Base-by-base conservation (phyloP, 352 stramenopile species). In the Phytophthora palmivora region DNA sequence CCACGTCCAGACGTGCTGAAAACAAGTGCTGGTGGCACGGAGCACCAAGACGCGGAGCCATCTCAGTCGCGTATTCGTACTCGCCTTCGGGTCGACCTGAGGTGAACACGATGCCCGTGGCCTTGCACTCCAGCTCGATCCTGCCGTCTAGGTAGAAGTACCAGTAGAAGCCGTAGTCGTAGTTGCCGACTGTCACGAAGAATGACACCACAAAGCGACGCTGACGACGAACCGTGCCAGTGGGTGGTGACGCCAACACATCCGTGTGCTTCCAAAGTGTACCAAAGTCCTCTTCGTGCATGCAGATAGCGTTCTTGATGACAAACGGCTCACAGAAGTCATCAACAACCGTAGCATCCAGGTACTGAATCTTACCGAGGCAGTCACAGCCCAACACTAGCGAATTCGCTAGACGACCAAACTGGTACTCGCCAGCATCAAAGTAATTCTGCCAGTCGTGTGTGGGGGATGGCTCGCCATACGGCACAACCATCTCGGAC, bases 401-500 rank as follows among this genome's bases (percentile, higher is more conserved):
- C 38, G 79, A 91, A 58, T 92, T 94, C 15, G 85, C 75, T 39
- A 89, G 89, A 28, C 78, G 87, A 3, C 85, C 85, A 30, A 91
- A 81, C 48, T 88, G 81, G 56, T 91, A 94, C 57, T 95, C 85
- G 33, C 84, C 82, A 1, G 91, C 88, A 56, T 96, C 88, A 49
- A 96, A 95, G 56, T 89, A 91, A 69, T 91, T 94, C 49, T 95
- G 91, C 55, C 86, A 83, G 42, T 82, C 72, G 59, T 85, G 87
- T 2, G 87, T 91, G 6, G 82, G 70, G 21, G 73, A 68, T 0
- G 85, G 85, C 62, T 95, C 85, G 1, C 74, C 87, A 51, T 96
- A 95, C 0, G 88, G 87, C 22, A 96, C 88, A 30, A 89, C 82
- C 88, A 96, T 96, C 69, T 96, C 87, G 5, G 88, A 89, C 32